Conservation (phyloP, 352 stramenopile species). For the Globisporangium takayamanum region DNA sequence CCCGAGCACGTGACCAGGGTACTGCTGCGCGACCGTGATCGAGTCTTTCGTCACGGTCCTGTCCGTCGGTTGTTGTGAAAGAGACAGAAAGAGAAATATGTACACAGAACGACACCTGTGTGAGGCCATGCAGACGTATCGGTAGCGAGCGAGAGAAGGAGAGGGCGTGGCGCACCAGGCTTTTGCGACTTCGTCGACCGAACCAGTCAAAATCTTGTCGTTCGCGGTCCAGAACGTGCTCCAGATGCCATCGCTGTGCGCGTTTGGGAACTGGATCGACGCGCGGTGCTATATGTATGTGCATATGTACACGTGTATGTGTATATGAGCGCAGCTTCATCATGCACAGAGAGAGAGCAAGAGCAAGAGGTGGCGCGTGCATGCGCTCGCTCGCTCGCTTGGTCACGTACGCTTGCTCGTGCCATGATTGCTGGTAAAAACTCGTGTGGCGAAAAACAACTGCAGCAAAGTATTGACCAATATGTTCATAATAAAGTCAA, state of each 20-base stretch:
- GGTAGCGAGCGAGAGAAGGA: neutral
- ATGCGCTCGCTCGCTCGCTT: neutral
- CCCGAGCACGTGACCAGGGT: constrained; percentile 76
- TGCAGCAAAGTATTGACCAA: too few species aligned
- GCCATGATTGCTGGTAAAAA: constrained; percentile 18
- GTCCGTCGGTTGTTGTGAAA: neutral
- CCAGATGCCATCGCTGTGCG: constrained; percentile 86
- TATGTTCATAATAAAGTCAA: too few species aligned
- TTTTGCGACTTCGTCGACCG: constrained; percentile 85
- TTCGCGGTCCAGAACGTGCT: constrained; percentile 85
- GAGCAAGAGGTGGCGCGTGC: neutral
- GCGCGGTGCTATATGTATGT: constrained; percentile 44
- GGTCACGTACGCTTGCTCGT: constrained; percentile 17
- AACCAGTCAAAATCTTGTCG: constrained; percentile 85
- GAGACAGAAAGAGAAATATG: neutral
- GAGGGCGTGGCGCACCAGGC: constrained; percentile 36
- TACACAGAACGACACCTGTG: neutral
- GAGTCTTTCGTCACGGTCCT: constrained; percentile 66
- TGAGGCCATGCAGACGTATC: neutral
- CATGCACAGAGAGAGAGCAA: neutral
- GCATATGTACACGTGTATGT: neutral
- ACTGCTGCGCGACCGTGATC: constrained; percentile 77
- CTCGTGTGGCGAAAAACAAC: neutral
- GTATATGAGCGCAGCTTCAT: neutral
- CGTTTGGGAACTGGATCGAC: constrained; percentile 78